phyloP scores from a whole-genome alignment of 441 rosid species.

The Arabidopsis lyrata region DNA sequence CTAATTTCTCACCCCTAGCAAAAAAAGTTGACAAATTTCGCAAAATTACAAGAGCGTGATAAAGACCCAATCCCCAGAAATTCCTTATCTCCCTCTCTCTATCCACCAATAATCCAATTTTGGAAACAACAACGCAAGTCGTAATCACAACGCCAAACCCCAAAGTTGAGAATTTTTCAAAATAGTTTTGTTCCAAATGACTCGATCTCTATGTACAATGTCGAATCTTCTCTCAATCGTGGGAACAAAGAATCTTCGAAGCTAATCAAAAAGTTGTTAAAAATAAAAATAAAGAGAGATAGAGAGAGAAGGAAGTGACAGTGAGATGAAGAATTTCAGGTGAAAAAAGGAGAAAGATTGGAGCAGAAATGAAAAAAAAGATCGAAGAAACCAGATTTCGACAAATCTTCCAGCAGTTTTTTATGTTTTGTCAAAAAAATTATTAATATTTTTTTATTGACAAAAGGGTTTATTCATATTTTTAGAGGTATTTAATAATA shows the following conservation, averaged over 20 bases:
- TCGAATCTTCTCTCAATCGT: conserved; percentile 33
- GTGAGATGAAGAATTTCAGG: conserved; percentile 49
- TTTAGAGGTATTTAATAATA: conserved; percentile 41
- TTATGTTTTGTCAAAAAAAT: not conserved
- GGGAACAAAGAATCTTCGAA: conserved; percentile 40
- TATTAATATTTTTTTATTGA: not conserved
- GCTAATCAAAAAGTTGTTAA: conserved; percentile 40
- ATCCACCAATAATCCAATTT: conserved; percentile 24
- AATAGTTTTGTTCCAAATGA: conserved; percentile 7
- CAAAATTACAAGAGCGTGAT: conserved; percentile 26
- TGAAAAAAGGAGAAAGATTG: conserved; percentile 31
- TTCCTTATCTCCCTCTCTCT: conserved; percentile 13
- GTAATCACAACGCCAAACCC: conserved; percentile 12
- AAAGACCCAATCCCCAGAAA: conserved; percentile 19
- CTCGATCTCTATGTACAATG: conserved; percentile 45
- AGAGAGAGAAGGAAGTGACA: conserved; percentile 45
- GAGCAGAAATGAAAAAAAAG: conserved; percentile 11
- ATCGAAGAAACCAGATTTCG: conserved; percentile 36
- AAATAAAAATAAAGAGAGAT: not conserved
- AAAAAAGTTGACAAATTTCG: conserved; percentile 21
- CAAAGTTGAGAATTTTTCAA: conserved; percentile 1
- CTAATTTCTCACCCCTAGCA: conserved; percentile 36
- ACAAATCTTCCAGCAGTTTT: conserved; percentile 46
- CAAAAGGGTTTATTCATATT: conserved; percentile 27
- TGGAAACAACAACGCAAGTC: conserved; percentile 20